A percentile compares a stretch with the other conserved stretches of the same genome.
These are phyloP conservation scores for Mycena metata DNA, from an alignment of 768 basidiomycete genomes.

Conservation along the genomic window DNA sequence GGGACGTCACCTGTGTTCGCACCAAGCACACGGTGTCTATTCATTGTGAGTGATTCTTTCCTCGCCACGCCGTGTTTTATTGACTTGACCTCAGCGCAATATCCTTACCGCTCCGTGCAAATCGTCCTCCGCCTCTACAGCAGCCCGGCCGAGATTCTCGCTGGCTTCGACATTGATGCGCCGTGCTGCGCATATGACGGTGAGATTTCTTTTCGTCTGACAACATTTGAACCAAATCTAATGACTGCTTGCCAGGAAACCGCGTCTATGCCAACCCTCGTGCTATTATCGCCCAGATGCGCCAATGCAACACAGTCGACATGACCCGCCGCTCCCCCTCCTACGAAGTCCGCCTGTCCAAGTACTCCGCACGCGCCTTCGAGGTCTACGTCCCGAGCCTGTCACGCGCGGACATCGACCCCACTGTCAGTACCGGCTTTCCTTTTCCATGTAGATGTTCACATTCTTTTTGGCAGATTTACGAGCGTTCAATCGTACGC, in stretches of 20 bases:
- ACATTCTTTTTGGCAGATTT: slow-evolving; percentile 57
- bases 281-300: slow-evolving; percentile 72
- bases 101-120: slow-evolving; percentile 76
- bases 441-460: neutral
- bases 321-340: slow-evolving; percentile 75
- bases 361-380: slow-evolving; percentile 67
- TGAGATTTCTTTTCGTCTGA: neutral
- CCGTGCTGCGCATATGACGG: slow-evolving; percentile 72
- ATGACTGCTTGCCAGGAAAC: slow-evolving; percentile 45
- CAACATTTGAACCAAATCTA: slow-evolving; percentile 3
- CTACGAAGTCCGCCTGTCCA: slow-evolving; percentile 72
- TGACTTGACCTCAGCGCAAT: slow-evolving; percentile 59
- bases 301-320: slow-evolving; percentile 75
- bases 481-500: slow-evolving; percentile 68
- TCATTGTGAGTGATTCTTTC: slow-evolving; percentile 58
- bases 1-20: slow-evolving; percentile 77
- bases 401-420: slow-evolving; percentile 65
- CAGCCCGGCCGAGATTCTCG: slow-evolving; percentile 75
- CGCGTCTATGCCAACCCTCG: slow-evolving; percentile 74
- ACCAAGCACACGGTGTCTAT: slow-evolving; percentile 77
- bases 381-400: slow-evolving; percentile 71
- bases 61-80: neutral
- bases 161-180: slow-evolving; percentile 77
- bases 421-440: slow-evolving; percentile 58
- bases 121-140: slow-evolving; percentile 74